Evolutionary conservation across 1,284 basidiomycete genomes (phyloP).

Genomic region (Vanrija pseudolonga): DNA sequence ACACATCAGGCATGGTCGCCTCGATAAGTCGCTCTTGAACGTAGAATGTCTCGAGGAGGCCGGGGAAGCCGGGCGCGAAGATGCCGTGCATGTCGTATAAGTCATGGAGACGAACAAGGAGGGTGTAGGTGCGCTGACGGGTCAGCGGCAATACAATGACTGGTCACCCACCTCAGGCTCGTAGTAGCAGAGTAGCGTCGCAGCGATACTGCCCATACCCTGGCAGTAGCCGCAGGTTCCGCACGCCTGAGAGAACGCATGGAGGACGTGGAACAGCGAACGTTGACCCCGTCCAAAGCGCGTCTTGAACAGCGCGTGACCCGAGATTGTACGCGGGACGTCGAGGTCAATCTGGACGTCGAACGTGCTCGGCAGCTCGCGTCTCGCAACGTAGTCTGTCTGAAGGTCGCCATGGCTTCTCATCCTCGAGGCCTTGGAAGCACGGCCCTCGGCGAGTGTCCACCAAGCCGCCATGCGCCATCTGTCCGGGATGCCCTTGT

Average conservation of each 20-base stretch:
- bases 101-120: slow-evolving; percentile 79
- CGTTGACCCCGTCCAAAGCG: slow-evolving; percentile 94
- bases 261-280: slow-evolving; percentile 88
- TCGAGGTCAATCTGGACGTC: slow-evolving; percentile 99
- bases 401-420: slow-evolving; percentile 26
- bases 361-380: slow-evolving; percentile 76
- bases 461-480: slow-evolving; percentile 94
- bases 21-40: slow-evolving; percentile 85
- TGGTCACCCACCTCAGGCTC: slow-evolving; percentile 63
- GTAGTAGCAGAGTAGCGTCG: slow-evolving; percentile 90
- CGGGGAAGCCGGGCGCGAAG: slow-evolving; percentile 93
- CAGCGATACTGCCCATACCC: slow-evolving; percentile 97
- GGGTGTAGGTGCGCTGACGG: slow-evolving; percentile 66
- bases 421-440: not conserved
- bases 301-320: slow-evolving; percentile 91
- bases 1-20: slow-evolving; percentile 82
- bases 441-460: slow-evolving; percentile 57
- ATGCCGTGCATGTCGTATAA: slow-evolving; percentile 83
- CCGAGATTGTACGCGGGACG: slow-evolving; percentile 92
- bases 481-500: slow-evolving; percentile 94
- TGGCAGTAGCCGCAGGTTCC: slow-evolving; percentile 93
- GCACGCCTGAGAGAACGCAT: slow-evolving; percentile 83
- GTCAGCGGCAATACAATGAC: not conserved
- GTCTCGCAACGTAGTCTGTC: slow-evolving; percentile 57
- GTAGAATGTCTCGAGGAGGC: slow-evolving; percentile 88